Evolutionary conservation across 768 basidiomycete genomes (phyloP), one percentile per base, ranked within the genome.

Genomic region (Mycena capillaripes): DNA sequence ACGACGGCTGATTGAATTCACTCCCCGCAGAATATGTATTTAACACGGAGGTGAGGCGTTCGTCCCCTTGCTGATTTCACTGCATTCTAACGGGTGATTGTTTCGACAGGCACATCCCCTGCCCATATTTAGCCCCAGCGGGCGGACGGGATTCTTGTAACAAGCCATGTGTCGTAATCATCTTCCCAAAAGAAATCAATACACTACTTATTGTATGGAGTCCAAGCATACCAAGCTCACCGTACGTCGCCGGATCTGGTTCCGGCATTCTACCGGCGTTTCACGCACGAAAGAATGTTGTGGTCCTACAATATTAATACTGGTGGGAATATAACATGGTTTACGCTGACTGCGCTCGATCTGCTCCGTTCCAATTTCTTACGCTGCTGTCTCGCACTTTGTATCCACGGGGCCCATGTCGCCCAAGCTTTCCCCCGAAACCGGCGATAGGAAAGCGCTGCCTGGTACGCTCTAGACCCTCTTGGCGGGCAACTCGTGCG

Each of bases 1-100:
- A 3, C 12, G 9, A n/a, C n/a, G n/a, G n/a, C 30, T 58, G 25
- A 32, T 48, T 19, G 8, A 9, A n/a, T 29, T 32, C 10, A n/a
- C n/a, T 30, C 23, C 17, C 11, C 5, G n/a, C 74, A 95, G 94
- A 91, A 79, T 92, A 93, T 76, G 95, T 98, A 10, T 95, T 98
- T 83, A 98, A 97, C 76, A 98, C 97, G 1, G 97, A 98, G 87
- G 93, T 93, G 57, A 32, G 59, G n/a, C n/a, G n/a, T n/a, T n/a
- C n/a, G n/a, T n/a, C 71, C 56, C 23, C 17, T 21, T 52, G 55
- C 53, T 53, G 44, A n/a, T 30, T 23, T 36, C 44, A 38, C 36
- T 58, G 65, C 57, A n/a, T 46, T 63, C 60, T 59, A 50, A 69
- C 21, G 34, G 34, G 21, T 55, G 34, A 19, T n/a, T 19, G 3